Conservation (phyloP, 495 filamentous ascomycete species). For the Aspergillus bertholletiae region DNA sequence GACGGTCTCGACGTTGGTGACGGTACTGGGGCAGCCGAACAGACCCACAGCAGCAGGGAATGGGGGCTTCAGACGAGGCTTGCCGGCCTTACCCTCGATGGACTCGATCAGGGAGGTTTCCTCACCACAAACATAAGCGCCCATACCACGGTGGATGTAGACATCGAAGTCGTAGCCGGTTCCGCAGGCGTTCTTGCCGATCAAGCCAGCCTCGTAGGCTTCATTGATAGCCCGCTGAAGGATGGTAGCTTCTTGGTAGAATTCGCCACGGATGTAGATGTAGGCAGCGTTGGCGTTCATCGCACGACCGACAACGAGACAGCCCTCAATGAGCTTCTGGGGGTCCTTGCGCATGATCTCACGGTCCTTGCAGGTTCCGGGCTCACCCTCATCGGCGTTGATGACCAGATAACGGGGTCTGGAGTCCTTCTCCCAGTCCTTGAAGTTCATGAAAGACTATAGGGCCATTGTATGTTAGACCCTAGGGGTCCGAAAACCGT, state of each 20-base stretch:
- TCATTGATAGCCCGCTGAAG: slow-evolving; percentile 95
- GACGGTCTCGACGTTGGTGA: slow-evolving; percentile 96
- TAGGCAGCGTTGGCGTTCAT: slow-evolving; percentile 99
- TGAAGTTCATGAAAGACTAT: slow-evolving; percentile 99
- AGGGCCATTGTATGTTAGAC: slow-evolving; percentile 7
- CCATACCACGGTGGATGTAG: slow-evolving; percentile 93
- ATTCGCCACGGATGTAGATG: slow-evolving; percentile 99
- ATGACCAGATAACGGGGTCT: slow-evolving; percentile 95
- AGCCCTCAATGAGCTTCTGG: slow-evolving; percentile 97
- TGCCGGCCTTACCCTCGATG: slow-evolving; percentile 95
- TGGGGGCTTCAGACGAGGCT: slow-evolving; percentile 95
- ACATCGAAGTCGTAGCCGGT: slow-evolving; percentile 98
- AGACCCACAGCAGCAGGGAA: slow-evolving; percentile 97
- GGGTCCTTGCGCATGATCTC: slow-evolving; percentile 99
- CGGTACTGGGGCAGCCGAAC: slow-evolving; percentile 96
- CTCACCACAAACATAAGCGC: slow-evolving; percentile 96
- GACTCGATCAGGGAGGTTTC: slow-evolving; percentile 98
- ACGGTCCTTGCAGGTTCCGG: slow-evolving; percentile 98
- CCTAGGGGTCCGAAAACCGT: background rate
- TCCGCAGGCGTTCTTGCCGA: slow-evolving; percentile 96
- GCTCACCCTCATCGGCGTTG: slow-evolving; percentile 98
- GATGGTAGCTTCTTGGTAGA: slow-evolving; percentile 94
- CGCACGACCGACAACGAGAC: slow-evolving; percentile 89
- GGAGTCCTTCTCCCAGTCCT: slow-evolving; percentile 97
- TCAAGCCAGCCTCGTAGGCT: slow-evolving; percentile 86